Percentiles rank a stretch among this genome's conserved stretches.
Conservation (phyloP, 1,139 yeast species). For the Komagataea norvegica region DNA sequence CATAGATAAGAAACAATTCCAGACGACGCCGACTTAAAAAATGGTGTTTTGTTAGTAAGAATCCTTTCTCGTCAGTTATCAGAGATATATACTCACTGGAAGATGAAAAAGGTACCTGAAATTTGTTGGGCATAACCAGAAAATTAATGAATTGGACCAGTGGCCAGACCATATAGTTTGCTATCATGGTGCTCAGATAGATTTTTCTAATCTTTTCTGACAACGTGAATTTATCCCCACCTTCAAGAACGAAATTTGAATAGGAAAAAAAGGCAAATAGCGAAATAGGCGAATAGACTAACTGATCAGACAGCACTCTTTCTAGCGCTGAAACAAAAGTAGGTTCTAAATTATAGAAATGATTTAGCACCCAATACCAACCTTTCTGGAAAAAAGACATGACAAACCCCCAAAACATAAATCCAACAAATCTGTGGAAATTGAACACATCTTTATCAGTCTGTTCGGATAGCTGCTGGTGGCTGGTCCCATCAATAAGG, state of each 20-base stretch:
- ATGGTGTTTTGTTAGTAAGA: slow-evolving; percentile 14
- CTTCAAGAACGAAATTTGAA: slow-evolving; percentile 76
- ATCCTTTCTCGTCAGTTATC: too few relatives aligned
- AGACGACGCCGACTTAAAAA: slow-evolving; percentile 28
- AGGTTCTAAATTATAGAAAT: slow-evolving; percentile 75
- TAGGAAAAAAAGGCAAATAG: slow-evolving; percentile 77
- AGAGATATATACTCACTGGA: slow-evolving; percentile 47
- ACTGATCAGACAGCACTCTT: slow-evolving; percentile 84
- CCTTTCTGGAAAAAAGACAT: slow-evolving; percentile 81
- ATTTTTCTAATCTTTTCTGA: slow-evolving; percentile 56
- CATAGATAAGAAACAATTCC: slow-evolving; percentile 81
- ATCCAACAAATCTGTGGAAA: slow-evolving; percentile 70
- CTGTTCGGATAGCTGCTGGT: slow-evolving; percentile 35
- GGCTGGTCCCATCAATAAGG: slow-evolving; percentile 29
- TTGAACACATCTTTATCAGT: slow-evolving; percentile 44
- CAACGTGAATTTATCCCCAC: slow-evolving; percentile 63
- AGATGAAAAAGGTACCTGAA: slow-evolving; percentile 90
- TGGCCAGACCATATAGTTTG: slow-evolving; percentile 91
- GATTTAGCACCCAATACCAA: slow-evolving; percentile 83
- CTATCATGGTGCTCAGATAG: slow-evolving; percentile 70
- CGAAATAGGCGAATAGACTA: slow-evolving; percentile 83
- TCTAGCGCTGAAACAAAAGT: slow-evolving; percentile 77
- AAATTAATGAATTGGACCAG: slow-evolving; percentile 89
- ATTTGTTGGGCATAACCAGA: slow-evolving; percentile 66
- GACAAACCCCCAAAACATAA: slow-evolving; percentile 82